phyloP scores from a whole-genome alignment of 148 eudicot species.

The Cornus florida region DNA sequence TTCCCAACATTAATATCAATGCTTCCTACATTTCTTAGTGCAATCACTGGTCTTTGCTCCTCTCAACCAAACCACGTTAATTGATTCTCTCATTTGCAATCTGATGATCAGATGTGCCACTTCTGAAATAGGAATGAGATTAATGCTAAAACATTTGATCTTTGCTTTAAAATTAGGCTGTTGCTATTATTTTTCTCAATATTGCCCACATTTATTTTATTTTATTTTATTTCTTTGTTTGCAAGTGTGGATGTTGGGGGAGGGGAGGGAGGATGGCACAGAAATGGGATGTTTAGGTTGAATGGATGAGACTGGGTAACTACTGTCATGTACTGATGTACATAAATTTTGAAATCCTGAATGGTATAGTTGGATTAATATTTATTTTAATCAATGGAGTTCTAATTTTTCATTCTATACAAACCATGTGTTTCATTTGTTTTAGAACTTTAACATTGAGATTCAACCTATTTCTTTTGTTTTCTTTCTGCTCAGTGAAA shows the following conservation, averaged over 20 bases:
- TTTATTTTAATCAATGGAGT: background rate
- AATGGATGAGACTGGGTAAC: background rate
- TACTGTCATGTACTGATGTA: background rate
- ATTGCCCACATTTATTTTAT: too few relatives aligned
- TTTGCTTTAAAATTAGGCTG: background rate
- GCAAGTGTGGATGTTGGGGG: too few relatives aligned
- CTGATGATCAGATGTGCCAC: background rate
- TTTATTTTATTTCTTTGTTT: background rate
- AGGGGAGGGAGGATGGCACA: background rate
- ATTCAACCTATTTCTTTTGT: background rate
- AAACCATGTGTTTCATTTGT: background rate
- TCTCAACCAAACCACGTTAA: too few relatives aligned
- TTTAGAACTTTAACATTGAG: background rate
- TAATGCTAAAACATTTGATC: background rate
- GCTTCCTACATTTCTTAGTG: too few relatives aligned
- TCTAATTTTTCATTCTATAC: background rate
- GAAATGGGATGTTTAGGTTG: background rate
- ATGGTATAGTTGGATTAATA: background rate
- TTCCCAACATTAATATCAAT: too few relatives aligned
- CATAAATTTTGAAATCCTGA: background rate
- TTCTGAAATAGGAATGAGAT: background rate
- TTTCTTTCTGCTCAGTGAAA: slow-evolving; percentile 47
- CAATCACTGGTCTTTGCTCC: too few relatives aligned
- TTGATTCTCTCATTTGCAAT: background rate
- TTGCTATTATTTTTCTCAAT: background rate